Evolutionary conservation across 2,329 filamentous ascomycete genomes (phyloP).

Genomic region (Colletotrichum magnum): DNA sequence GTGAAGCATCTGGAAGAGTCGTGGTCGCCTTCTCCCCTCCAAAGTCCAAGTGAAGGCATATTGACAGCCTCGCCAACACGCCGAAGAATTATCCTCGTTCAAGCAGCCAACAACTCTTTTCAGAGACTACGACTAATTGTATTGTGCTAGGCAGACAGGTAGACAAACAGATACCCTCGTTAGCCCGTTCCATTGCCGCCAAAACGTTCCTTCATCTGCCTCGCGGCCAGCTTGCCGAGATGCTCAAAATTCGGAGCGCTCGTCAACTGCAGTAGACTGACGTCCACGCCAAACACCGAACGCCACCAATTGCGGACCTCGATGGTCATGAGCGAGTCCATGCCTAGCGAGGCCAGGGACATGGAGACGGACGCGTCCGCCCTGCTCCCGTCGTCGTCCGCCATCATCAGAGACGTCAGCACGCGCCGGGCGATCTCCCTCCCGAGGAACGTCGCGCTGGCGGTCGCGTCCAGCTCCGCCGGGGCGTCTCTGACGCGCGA

Average conservation of each 20-base stretch:
- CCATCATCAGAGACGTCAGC: conserved; percentile 26
- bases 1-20: too few relatives aligned
- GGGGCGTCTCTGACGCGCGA: background rate
- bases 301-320: conserved; percentile 44
- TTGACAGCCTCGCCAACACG: too few relatives aligned
- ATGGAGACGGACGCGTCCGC: background rate
- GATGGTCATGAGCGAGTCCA: conserved; percentile 43
- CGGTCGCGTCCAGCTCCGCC: background rate
- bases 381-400: conserved; percentile 41
- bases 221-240: background rate
- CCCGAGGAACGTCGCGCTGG: conserved; percentile 1
- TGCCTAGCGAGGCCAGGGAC: conserved; percentile 28
- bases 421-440: conserved; percentile 39
- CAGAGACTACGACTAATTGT: too few relatives aligned
- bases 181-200: background rate
- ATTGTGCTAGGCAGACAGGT: too few relatives aligned
- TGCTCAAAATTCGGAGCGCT: background rate
- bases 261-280: conserved; percentile 15
- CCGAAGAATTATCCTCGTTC: too few relatives aligned
- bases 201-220: background rate
- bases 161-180: too few relatives aligned
- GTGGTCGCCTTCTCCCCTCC: too few relatives aligned
- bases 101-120: too few relatives aligned
- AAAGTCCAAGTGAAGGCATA: too few relatives aligned
- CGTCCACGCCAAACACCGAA: conserved; percentile 40